A percentile compares a stretch with the other conserved stretches of the same genome.
Evolutionary conservation across 1,284 basidiomycete species (phyloP).

Genomic region (Takashimella koratensis): DNA sequence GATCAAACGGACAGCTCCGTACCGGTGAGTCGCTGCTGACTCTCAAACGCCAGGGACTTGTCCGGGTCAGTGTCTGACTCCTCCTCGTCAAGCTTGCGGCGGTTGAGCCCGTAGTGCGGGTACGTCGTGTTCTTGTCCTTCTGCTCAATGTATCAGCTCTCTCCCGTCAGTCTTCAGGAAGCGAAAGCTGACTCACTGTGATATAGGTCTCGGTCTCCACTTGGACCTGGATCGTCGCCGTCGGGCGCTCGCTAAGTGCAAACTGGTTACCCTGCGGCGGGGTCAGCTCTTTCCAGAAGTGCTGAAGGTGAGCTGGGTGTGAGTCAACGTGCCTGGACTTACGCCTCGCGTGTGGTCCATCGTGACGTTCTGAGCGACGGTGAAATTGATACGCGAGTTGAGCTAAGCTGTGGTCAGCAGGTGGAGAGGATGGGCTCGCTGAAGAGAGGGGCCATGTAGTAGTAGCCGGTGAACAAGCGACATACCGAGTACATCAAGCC

Average conservation of each 20-base stretch:
- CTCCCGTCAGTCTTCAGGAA: neutral
- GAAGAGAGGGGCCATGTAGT: no score
- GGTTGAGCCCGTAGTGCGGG: neutral
- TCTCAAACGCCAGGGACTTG: neutral
- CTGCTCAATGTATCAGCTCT: neutral
- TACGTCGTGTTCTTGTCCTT: neutral
- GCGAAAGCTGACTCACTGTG: neutral
- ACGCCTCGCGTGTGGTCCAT: slow-evolving; percentile 2
- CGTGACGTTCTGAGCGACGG: neutral
- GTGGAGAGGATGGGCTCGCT: no score
- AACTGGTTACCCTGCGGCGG: slow-evolving; percentile 12
- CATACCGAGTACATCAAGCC: slow-evolving; percentile 31
- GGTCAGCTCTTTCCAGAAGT: no score
- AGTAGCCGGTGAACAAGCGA: no score
- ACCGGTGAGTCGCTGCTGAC: neutral
- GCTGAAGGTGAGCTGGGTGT: no score
- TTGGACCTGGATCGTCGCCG: slow-evolving; percentile 23
- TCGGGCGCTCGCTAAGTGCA: slow-evolving; percentile 10
- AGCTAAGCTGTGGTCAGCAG: no score
- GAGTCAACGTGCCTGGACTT: neutral
- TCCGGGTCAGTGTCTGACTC: neutral
- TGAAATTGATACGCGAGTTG: slow-evolving; percentile 20
- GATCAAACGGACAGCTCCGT: no score
- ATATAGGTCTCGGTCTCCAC: slow-evolving; percentile 25
- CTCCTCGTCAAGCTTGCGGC: neutral